These are phyloP conservation scores for Aspergillus cejpii DNA, from an alignment of 2,329 filamentous ascomycete species.

Conservation along the genomic window DNA sequence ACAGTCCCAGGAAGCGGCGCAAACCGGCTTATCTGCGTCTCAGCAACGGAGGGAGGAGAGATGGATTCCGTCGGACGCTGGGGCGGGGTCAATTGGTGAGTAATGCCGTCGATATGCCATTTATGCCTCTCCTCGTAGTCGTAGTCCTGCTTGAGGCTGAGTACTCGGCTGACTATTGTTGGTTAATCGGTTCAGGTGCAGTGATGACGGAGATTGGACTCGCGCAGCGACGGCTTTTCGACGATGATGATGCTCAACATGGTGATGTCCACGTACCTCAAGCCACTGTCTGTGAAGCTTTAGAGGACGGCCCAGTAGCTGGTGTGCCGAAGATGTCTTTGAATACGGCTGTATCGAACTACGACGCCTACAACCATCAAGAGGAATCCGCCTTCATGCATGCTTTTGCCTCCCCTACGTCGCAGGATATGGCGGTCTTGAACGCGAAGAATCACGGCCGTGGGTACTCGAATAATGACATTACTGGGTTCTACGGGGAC, in stretches of 20 bases:
- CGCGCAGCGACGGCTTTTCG: slow-evolving; percentile 29
- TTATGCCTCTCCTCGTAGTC: too few species aligned
- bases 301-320: not conserved
- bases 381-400: not conserved
- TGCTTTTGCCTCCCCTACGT: not conserved
- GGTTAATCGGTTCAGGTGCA: slow-evolving; percentile 15
- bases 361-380: not conserved
- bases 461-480: not conserved
- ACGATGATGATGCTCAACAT: slow-evolving; percentile 24
- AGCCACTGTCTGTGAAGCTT: slow-evolving; percentile 11
- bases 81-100: slow-evolving; percentile 29
- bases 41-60: slow-evolving; percentile 32
- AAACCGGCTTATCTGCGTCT: slow-evolving; percentile 21
- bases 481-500: not conserved
- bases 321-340: not conserved
- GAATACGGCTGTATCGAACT: not conserved
- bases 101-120: slow-evolving; percentile 8
- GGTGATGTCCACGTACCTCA: slow-evolving; percentile 11
- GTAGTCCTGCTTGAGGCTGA: not conserved
- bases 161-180: slow-evolving; percentile 2
- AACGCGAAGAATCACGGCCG: not conserved
- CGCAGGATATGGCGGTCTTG: not conserved
- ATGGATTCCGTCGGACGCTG: slow-evolving; percentile 29
- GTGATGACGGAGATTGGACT: slow-evolving; percentile 33
- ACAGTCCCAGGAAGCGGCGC: slow-evolving; percentile 24